Conservation (phyloP, 2,329 filamentous ascomycete genomes). For the Aspergillus sp. region DNA sequence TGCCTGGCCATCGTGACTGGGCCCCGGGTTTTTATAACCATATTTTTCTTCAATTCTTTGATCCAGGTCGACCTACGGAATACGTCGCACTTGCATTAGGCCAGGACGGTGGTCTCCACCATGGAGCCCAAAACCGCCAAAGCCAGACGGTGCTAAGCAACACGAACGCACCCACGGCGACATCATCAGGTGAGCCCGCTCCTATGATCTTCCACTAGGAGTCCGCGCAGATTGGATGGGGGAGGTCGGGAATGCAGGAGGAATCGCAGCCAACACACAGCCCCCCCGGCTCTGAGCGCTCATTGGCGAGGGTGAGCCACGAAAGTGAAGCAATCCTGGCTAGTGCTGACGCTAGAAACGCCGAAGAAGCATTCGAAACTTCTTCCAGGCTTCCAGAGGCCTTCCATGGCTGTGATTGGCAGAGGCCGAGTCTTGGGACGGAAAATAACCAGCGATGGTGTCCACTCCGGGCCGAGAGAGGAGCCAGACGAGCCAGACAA, state of each 20-base stretch:
- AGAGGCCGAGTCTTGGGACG: constrained; percentile 3
- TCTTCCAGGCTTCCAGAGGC: constrained; percentile 24
- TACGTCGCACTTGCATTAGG: constrained; percentile 25
- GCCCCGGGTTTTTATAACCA: constrained; percentile 11
- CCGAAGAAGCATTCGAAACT: constrained; percentile 22
- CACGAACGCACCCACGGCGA: constrained; percentile 23
- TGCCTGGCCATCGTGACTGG: constrained; percentile 3
- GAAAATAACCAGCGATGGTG: constrained; percentile 13
- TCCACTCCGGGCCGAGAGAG: constrained; percentile 17
- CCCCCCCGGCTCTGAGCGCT: constrained; percentile 14
- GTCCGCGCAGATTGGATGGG: constrained; percentile 4
- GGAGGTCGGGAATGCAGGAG: constrained; percentile 10
- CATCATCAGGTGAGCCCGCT: constrained; percentile 24
- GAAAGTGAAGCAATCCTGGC: constrained; percentile 21
- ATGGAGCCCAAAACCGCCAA: constrained; percentile 2
- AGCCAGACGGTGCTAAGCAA: constrained; percentile 12
- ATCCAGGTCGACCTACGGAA: constrained; percentile 12
- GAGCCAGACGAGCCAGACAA: neutral
- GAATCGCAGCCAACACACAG: constrained; percentile 20
- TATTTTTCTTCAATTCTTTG: constrained; percentile 9
- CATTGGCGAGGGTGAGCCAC: constrained; percentile 15
- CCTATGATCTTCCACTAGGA: constrained; percentile 12
- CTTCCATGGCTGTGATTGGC: constrained; percentile 7
- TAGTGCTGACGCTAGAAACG: constrained; percentile 27
- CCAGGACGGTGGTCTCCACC: constrained; percentile 15